These are phyloP conservation scores for Mollisia scopiformis DNA, from an alignment of 2,329 filamentous ascomycete species.

Conservation along the genomic window DNA sequence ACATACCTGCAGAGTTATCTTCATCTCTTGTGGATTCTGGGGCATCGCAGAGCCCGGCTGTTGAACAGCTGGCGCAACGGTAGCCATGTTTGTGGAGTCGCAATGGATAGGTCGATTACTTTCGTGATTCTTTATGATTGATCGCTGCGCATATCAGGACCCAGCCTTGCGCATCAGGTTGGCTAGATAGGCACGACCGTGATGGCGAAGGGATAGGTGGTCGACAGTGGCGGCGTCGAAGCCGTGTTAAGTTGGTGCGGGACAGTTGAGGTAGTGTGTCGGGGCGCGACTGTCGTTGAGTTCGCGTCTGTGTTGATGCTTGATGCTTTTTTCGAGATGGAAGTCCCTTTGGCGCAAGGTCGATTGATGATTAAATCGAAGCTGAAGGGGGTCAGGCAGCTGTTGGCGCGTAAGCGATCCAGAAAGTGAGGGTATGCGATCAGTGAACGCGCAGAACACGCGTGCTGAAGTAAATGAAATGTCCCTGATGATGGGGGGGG, in stretches of 20 bases:
- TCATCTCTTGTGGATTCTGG: slow-evolving; percentile 75
- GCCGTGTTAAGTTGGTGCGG: slow-evolving; percentile 15
- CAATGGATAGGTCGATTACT: slow-evolving; percentile 11
- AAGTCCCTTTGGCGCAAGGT: slow-evolving; percentile 37
- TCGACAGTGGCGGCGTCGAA: slow-evolving; percentile 17
- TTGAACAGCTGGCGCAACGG: slow-evolving; percentile 71
- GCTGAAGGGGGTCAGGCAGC: slow-evolving; percentile 1
- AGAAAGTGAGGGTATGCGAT: slow-evolving; percentile 16
- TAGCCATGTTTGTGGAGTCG: slow-evolving; percentile 67
- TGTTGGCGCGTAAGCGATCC: slow-evolving; percentile 5
- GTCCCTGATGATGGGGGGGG: slow-evolving; percentile 10
- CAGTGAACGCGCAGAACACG: slow-evolving; percentile 20
- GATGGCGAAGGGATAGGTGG: slow-evolving; percentile 23
- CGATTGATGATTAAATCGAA: slow-evolving; percentile 22
- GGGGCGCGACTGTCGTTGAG: slow-evolving; percentile 23
- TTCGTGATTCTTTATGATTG: slow-evolving; percentile 24
- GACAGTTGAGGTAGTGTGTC: slow-evolving; percentile 17
- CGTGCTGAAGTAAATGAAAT: slow-evolving; percentile 25
- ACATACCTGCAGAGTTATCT: slow-evolving; percentile 72
- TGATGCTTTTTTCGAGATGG: slow-evolving; percentile 33
- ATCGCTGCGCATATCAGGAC: slow-evolving; percentile 37
- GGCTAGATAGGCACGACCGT: slow-evolving; percentile 19
- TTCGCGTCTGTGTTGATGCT: slow-evolving; percentile 37
- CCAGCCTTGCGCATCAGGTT: slow-evolving; percentile 39
- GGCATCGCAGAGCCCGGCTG: slow-evolving; percentile 64